phyloP scores from a whole-genome alignment of 129 eudicot genomes.

The Saussurea involucrata region DNA sequence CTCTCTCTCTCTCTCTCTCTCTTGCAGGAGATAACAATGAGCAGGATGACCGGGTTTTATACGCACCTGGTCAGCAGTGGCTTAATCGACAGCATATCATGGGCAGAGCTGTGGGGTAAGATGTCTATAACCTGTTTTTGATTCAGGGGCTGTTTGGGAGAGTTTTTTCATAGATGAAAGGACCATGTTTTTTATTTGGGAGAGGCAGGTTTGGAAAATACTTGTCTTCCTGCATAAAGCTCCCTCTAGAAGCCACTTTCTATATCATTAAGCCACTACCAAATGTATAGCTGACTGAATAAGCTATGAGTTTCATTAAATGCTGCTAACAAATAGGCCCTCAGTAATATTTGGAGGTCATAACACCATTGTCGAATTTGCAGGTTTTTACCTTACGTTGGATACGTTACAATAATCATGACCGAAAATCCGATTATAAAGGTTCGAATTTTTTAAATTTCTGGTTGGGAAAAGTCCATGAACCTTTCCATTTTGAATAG shows the following conservation, averaged over 20 bases:
- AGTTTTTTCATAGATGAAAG: too few relatives aligned
- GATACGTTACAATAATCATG: conserved; percentile 81
- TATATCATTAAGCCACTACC: too few relatives aligned
- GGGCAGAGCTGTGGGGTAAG: conserved; percentile 96
- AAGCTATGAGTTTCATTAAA: too few relatives aligned
- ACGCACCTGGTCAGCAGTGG: conserved; percentile 88
- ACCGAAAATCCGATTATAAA: conserved; percentile 69
- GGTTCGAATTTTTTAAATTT: conserved; percentile 30
- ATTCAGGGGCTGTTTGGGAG: too few relatives aligned
- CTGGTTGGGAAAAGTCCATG: not conserved
- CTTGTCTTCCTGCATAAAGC: too few relatives aligned
- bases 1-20: conserved; percentile 13
- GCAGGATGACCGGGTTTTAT: conserved; percentile 59
- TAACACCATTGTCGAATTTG: conserved; percentile 6
- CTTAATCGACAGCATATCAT: conserved; percentile 66
- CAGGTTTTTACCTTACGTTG: conserved; percentile 89
- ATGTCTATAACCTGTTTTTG: not conserved
- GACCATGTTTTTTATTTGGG: too few relatives aligned
- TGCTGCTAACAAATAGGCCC: too few relatives aligned
- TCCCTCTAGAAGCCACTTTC: too few relatives aligned
- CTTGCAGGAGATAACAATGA: conserved; percentile 67
- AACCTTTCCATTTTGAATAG: too few relatives aligned
- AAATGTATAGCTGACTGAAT: too few relatives aligned
- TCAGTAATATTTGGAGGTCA: not conserved
- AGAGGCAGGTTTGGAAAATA: too few relatives aligned